These are phyloP conservation scores for Grifola frondosa DNA, from an alignment of 1,284 basidiomycete species.

Conservation along the genomic window DNA sequence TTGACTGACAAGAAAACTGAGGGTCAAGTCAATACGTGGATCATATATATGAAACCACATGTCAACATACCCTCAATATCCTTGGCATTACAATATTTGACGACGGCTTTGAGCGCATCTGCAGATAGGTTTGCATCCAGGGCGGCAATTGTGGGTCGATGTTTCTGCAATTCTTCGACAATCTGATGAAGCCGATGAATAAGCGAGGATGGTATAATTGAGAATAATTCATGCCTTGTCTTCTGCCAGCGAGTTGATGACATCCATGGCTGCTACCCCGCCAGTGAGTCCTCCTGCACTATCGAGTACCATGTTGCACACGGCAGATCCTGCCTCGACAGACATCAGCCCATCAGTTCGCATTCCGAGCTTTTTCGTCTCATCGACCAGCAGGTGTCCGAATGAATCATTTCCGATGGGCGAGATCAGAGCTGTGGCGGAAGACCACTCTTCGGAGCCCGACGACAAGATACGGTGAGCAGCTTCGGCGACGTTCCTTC, in stretches of 20 bases:
- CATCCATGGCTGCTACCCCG: slow-evolving; percentile 92
- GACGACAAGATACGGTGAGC: slow-evolving; percentile 61
- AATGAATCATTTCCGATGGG: slow-evolving; percentile 71
- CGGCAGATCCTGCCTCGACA: slow-evolving; percentile 56
- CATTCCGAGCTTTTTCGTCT: slow-evolving; percentile 68
- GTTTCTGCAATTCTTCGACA: slow-evolving; percentile 39
- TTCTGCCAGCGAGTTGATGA: slow-evolving; percentile 53
- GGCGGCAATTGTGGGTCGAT: slow-evolving; percentile 63
- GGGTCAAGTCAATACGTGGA: not conserved
- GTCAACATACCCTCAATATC: slow-evolving; percentile 51
- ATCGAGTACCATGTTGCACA: slow-evolving; percentile 86
- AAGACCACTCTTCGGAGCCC: slow-evolving; percentile 32
- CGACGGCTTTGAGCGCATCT: slow-evolving; percentile 49
- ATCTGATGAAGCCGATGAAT: slow-evolving; percentile 34
- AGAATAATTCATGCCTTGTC: slow-evolving; percentile 48
- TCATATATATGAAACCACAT: not conserved
- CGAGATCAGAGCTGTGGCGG: slow-evolving; percentile 53
- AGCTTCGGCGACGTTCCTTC: slow-evolving; percentile 91
- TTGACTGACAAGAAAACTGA: slow-evolving; percentile 20
- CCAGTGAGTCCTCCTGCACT: slow-evolving; percentile 68
- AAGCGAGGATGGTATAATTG: too few relatives aligned
- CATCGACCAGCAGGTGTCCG: slow-evolving; percentile 59
- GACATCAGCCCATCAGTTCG: slow-evolving; percentile 76
- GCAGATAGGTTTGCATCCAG: slow-evolving; percentile 82
- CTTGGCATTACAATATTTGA: slow-evolving; percentile 47